A percentile compares a stretch with the other conserved stretches of the same genome.
These are phyloP conservation scores for Agaricus sinodeliciosus DNA, from an alignment of 768 basidiomycete genomes.

Conservation along the genomic window DNA sequence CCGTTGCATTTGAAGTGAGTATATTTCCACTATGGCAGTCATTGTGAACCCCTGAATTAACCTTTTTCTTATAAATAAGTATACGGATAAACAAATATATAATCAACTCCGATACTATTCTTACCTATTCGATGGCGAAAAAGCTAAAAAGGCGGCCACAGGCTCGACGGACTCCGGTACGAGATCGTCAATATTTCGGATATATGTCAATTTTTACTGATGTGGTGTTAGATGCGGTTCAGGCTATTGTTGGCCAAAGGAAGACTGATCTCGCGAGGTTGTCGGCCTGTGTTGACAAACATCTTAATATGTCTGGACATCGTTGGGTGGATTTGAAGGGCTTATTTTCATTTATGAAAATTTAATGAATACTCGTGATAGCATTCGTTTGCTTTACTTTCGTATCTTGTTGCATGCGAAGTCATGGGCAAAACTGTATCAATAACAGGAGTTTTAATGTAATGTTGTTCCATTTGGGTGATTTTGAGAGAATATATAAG, in stretches of 20 bases:
- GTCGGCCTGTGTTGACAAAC: slow-evolving; percentile 57
- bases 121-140: slow-evolving; percentile 70
- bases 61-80: slow-evolving; percentile 37
- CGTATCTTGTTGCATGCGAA: no score
- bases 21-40: neutral
- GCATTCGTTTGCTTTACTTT: no score
- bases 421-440: no score
- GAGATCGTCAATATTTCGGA: slow-evolving; percentile 8
- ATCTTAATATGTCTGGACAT: slow-evolving; percentile 83
- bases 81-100: slow-evolving; percentile 79
- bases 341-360: slow-evolving; percentile 80
- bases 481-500: no score
- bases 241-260: slow-evolving; percentile 44
- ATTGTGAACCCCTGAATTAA: no score
- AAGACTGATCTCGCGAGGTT: slow-evolving; percentile 43
- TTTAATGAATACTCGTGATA: slow-evolving; percentile 23
- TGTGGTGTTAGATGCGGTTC: slow-evolving; percentile 46
- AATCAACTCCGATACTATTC: slow-evolving; percentile 84
- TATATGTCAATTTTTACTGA: neutral
- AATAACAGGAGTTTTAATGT: no score
- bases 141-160: slow-evolving; percentile 45
- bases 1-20: slow-evolving; percentile 70
- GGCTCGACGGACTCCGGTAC: slow-evolving; percentile 38
- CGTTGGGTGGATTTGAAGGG: slow-evolving; percentile 80
- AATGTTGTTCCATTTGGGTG: no score